Evolutionary conservation across 805 yeast genomes (phyloP), one percentile per base, ranked within the genome.

Genomic region (Kluyveromyces starmeri): DNA sequence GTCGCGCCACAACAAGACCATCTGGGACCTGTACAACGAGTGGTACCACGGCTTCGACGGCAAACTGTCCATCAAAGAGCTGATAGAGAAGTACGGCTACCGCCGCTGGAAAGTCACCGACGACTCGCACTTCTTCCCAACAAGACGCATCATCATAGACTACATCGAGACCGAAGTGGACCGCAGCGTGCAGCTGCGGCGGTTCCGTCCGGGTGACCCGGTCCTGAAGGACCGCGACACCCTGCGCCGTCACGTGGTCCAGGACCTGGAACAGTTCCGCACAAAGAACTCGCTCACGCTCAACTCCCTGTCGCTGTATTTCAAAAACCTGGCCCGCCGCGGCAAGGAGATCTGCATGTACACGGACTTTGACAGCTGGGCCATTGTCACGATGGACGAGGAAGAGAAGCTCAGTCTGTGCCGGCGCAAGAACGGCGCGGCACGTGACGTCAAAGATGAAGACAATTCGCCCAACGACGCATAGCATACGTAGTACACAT

Each of bases 81-180:
- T 59, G 31, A 59, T 59, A 20, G 55, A 58, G 27, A 50, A 44
- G 9, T 58, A 51, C 39, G 64, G 64, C 5, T 54, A 53, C 51
- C 47, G 64, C 33, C 47, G 61, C 11, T 59, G 64, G 64, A 59
- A 59, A 38, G 64, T 59, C 3, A 50, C 52, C 21, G 61, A 57
- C 7, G 64, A 59, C 39, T 59, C 64, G 1, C 64, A 59, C 42
- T 59, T 59, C 32, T 59, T 59, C 27, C 64, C 64, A 4, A 59
- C 62, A 7, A 48, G 64, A 35, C 47, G 61, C 35, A 53, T 58
- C n/a, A 57, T 59, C 11, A 58, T 59, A 44, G 62, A 59, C 36
- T 59, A 58, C 31, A 59, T 59, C 27, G 64, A 59, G 35, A 49
- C 50, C 17, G 64, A 59, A 40, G 44, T 52, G 24, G 58, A 55